phyloP scores from a whole-genome alignment of 306 rosid species.

The Psophocarpus tetragonolobus region DNA sequence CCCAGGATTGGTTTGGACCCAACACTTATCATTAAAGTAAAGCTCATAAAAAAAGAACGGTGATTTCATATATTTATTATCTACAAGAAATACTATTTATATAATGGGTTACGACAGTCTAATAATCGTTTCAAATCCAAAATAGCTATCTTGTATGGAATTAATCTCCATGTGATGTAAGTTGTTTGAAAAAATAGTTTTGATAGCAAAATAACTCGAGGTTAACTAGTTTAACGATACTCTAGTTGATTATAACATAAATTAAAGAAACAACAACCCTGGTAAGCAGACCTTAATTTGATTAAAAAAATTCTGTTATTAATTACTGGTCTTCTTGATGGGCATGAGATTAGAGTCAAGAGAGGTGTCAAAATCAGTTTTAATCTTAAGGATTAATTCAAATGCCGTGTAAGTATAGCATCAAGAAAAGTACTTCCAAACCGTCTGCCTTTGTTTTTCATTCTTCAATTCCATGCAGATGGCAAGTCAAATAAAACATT shows the following conservation, averaged over 20 bases:
- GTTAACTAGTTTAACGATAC: slow-evolving; percentile 10
- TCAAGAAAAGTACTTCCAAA: slow-evolving; percentile 59
- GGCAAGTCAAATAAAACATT: slow-evolving; percentile 63
- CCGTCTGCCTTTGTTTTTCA: slow-evolving; percentile 52
- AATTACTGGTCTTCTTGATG: neutral
- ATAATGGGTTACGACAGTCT: neutral
- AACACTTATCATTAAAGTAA: too few species aligned
- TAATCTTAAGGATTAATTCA: slow-evolving; percentile 45
- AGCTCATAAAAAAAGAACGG: too few species aligned
- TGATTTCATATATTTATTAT: neutral
- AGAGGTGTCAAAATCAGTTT: slow-evolving; percentile 41
- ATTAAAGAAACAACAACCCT: slow-evolving; percentile 5
- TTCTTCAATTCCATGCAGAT: slow-evolving; percentile 58
- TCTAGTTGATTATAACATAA: neutral
- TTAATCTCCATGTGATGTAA: slow-evolving; percentile 2
- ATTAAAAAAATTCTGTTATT: neutral
- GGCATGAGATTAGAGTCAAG: slow-evolving; percentile 17
- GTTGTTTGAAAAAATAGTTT: neutral
- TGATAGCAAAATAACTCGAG: neutral
- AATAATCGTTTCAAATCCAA: neutral
- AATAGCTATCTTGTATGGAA: neutral
- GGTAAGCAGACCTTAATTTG: slow-evolving; percentile 1
- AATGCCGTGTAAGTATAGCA: slow-evolving; percentile 68
- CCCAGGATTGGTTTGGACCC: too few species aligned
- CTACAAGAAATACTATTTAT: neutral